These are phyloP conservation scores for Umbelopsis vinacea DNA, from an alignment of 192 early-diverging fungal genomes.

Conservation along the genomic window DNA sequence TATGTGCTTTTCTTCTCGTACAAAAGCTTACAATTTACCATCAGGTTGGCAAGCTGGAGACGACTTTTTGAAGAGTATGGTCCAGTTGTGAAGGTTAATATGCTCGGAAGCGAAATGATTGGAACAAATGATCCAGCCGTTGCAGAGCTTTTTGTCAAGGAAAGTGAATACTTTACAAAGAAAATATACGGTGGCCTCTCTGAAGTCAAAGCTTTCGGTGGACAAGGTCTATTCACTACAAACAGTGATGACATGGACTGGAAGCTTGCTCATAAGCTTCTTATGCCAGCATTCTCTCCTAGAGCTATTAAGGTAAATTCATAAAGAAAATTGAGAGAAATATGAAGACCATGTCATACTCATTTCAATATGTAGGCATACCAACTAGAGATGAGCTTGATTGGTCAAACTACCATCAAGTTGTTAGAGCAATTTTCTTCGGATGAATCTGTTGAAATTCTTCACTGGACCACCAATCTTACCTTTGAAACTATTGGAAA, in stretches of 20 bases:
- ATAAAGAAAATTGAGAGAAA: no score
- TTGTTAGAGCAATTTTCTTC: slow-evolving; percentile 40
- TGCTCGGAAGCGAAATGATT: slow-evolving; percentile 16
- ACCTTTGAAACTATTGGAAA: slow-evolving; percentile 53
- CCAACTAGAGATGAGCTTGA: slow-evolving; percentile 48
- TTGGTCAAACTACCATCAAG: slow-evolving; percentile 38
- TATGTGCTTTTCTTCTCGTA: no score
- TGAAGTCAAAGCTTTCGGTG: slow-evolving; percentile 52
- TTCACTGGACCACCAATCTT: slow-evolving; percentile 53
- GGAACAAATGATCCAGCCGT: slow-evolving; percentile 47
- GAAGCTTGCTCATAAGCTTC: slow-evolving; percentile 59
- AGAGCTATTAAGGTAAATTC: slow-evolving; percentile 46
- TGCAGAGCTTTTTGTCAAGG: slow-evolving; percentile 46
- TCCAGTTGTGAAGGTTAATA: slow-evolving; percentile 35
- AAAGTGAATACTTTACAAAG: slow-evolving; percentile 56
- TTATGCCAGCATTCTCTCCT: slow-evolving; percentile 61
- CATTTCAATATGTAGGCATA: slow-evolving; percentile 25
- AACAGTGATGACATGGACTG: slow-evolving; percentile 55
- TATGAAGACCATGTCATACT: no score
- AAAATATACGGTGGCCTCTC: slow-evolving; percentile 34
- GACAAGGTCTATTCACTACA: slow-evolving; percentile 57
- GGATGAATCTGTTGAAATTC: slow-evolving; percentile 42
- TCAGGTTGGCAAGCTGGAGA: slow-evolving; percentile 13
- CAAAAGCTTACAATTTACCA: neutral
- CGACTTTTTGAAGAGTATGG: slow-evolving; percentile 45